Evolutionary conservation across 176 grass and related monocot species (phyloP), one percentile per base, ranked within the genome.

Genomic region (Raddia guianensis): DNA sequence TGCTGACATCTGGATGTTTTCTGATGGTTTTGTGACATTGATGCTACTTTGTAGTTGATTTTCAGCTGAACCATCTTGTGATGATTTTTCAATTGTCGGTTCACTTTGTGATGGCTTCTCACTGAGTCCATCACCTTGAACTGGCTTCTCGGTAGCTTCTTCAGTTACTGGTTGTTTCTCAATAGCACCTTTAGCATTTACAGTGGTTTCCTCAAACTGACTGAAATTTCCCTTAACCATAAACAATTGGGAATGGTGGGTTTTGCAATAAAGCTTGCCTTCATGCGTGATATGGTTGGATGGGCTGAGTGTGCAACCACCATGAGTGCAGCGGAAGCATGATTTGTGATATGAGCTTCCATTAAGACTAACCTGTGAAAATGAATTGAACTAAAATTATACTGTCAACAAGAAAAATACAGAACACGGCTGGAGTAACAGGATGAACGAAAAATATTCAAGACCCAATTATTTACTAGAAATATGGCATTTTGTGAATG

Each of bases 191-290:
- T 86, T 86, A 44, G 69, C 63, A 63, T 84, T 90, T 77, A 34
- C 76, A 71, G 84, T 80, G 37, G 74, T 89, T 27, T 97, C 91
- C 56, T 93, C 84, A 51, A 94, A 90, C 68, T 85, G 86, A 76
- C 90, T 96, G 79, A 98, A 98, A 65, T 91, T 91, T 74, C 97
- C 96, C 73, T 93, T 99, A 62, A 86, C 89, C 91, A 96, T 87
- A 79, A 99, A 93, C 62, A 99, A 75, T 49, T 99, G 97, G 87
- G 90, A 86, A 79, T 98, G 92, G 40, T 98, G 93, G 68, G 89
- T 90, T 79, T 93, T 94, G 82, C 97, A 99, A 68, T 99, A 96
- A 82, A 99, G 91, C 80, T 89, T 93, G 66, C 93, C 84, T 37
- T 99, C 97, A 54, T 99, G 97, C 4, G 91, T 76, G 16, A 99